Evolutionary conservation across 495 filamentous ascomycete genomes (phyloP), one percentile per base, ranked within the genome.

Genomic region (Tuber melanosporum): DNA sequence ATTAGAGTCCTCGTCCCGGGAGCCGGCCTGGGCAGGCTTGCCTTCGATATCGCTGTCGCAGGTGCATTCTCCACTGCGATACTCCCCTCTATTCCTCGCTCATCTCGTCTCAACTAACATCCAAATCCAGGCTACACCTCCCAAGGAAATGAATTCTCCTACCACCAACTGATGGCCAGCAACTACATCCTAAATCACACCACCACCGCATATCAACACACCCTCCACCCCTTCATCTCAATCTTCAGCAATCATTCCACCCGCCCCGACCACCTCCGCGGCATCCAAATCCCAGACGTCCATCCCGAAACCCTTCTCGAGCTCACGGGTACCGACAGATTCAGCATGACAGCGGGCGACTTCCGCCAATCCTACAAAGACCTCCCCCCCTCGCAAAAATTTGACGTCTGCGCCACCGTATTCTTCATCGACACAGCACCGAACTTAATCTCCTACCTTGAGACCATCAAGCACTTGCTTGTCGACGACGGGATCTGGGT

Each of bases 141-240:
- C 1, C 93, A 98, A 83, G 95, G 96, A 19, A 99, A 98, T 78
- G 95, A 99, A 86, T 94, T 98, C 78, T 96, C 93, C 22, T 97
- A 95, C 80, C 95, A 98, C 83, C 92, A 95, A 81, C 87, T 98
- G 17, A 85, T 98, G 75, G 94, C 93, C 19, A 93, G 91, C 75
- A 92, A 91, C 43, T 97, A 94, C 86, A 87, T 98, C 17, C 87
- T 99, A 15, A 98, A 98, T 81, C 83, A 81, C 74, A 80, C 77
- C n/a, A 75, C 75, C 52, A 44, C 74, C 41, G 74, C 71, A 36
- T 74, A 83, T 39, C 75, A 82, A 42, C 74, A 80, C 78, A 80
- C 79, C n/a, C 79, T 86, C 71, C 80, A 87, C 78, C 87, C 86
- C 19, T 88, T 85, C 76, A 82, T 85, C 73, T 85, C 85, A 76